phyloP scores from a whole-genome alignment of 1,139 yeast genomes.

The Meyerozyma sp. region DNA sequence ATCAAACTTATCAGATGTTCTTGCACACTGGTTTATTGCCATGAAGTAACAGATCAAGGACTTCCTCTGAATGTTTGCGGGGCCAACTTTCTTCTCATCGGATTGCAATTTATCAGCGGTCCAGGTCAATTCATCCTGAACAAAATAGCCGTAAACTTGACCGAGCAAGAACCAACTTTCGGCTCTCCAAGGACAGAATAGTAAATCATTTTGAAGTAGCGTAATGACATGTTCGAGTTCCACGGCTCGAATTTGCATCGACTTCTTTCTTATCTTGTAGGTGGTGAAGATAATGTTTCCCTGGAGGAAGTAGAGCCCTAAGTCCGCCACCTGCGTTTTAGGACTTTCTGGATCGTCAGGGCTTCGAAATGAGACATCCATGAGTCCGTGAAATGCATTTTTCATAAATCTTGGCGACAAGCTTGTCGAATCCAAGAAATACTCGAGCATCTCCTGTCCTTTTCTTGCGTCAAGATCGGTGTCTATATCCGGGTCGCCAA shows the following conservation, averaged over 20 bases:
- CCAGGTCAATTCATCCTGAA: constrained; percentile 88
- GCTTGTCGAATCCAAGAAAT: constrained; percentile 44
- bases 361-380: constrained; percentile 32
- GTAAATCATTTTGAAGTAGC: constrained; percentile 60
- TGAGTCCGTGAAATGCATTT: constrained; percentile 54
- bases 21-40: constrained; percentile 56
- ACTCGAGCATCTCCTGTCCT: constrained; percentile 42
- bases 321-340: constrained; percentile 13
- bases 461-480: constrained; percentile 28
- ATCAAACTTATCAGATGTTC: constrained; percentile 14
- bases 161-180: constrained; percentile 89
- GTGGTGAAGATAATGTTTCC: constrained; percentile 64
- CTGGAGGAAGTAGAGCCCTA: constrained; percentile 70
- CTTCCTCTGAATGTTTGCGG: constrained; percentile 64
- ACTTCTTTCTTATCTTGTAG: constrained; percentile 63
- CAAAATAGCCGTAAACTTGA: constrained; percentile 71
- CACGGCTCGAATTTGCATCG: constrained; percentile 74
- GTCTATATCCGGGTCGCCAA: constrained; percentile 60
- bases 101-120: constrained; percentile 77
- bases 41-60: constrained; percentile 70
- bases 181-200: constrained; percentile 59
- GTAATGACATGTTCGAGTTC: constrained; percentile 73
- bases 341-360: constrained; percentile 19
- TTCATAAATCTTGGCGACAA: constrained; percentile 48
- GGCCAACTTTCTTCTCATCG: constrained; percentile 53